Percentiles rank a stretch among this genome's conserved stretches.
Evolutionary conservation across 2,329 filamentous ascomycete species (phyloP).

Genomic region (Cordyceps cateniannulata): DNA sequence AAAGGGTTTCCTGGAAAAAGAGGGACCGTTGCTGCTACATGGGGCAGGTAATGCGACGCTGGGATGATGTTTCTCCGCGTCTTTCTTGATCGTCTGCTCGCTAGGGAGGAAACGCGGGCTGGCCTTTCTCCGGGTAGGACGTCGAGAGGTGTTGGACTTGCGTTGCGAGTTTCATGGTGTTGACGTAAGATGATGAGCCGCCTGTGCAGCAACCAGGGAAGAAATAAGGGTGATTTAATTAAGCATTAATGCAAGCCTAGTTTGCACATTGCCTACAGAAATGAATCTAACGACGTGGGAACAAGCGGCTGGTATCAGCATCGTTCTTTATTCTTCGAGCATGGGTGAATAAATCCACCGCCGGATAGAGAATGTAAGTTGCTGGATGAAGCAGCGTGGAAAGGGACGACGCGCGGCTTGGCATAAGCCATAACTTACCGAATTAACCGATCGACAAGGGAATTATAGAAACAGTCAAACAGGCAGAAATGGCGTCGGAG

Average conservation of each 20-base stretch:
- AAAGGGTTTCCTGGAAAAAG: too few species aligned
- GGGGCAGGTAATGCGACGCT: background rate
- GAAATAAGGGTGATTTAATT: background rate
- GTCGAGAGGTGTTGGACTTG: background rate
- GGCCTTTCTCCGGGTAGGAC: background rate
- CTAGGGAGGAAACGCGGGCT: background rate
- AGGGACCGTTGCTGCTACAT: background rate
- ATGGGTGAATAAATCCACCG: background rate
- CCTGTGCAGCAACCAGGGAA: background rate
- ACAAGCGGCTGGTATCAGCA: background rate
- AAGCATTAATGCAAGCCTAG: background rate
- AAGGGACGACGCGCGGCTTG: background rate
- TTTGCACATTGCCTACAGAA: background rate
- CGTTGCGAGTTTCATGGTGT: background rate
- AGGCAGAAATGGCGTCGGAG: background rate
- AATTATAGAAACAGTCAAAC: background rate
- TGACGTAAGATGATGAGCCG: background rate
- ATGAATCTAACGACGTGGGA: background rate
- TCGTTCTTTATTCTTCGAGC: background rate
- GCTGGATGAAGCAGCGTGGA: too few species aligned
- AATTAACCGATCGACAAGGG: slow-evolving; percentile 7
- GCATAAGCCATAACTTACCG: slow-evolving; percentile 10
- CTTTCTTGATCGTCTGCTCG: background rate
- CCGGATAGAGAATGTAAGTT: too few species aligned
- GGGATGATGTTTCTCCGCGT: background rate